These are phyloP conservation scores for Leptographium wingfieldii DNA, from an alignment of 2,329 filamentous ascomycete genomes.

Conservation along the genomic window DNA sequence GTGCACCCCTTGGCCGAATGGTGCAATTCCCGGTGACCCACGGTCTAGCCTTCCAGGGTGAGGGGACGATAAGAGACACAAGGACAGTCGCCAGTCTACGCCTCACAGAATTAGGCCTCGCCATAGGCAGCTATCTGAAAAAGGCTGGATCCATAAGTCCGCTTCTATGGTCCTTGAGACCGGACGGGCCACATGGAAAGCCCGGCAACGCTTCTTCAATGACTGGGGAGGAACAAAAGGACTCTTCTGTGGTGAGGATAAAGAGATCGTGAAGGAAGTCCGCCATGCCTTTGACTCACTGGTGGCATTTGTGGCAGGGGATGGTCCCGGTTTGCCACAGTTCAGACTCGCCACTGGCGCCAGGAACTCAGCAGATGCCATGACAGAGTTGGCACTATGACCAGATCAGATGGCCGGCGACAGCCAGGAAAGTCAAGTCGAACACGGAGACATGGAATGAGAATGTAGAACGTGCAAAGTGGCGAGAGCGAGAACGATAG, in stretches of 20 bases:
- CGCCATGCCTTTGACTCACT: too few relatives aligned
- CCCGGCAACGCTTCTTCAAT: background rate
- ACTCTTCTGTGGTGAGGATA: too few relatives aligned
- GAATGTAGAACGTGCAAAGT: background rate
- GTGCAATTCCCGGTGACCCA: background rate
- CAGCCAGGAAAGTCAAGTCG: background rate
- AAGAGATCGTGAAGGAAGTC: too few relatives aligned
- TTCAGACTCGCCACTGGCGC: background rate
- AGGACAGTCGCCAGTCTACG: background rate
- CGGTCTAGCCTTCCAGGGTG: background rate
- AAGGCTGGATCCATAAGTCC: background rate
- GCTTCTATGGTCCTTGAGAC: background rate
- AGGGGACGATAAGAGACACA: background rate
- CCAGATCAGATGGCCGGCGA: background rate
- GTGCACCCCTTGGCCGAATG: background rate
- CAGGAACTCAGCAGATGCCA: background rate
- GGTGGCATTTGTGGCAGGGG: too few relatives aligned
- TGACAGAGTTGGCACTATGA: background rate
- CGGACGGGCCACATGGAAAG: background rate
- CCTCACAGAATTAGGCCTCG: background rate
- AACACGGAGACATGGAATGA: background rate
- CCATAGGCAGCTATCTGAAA: background rate
- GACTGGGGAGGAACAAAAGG: background rate
- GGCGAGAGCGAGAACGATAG: background rate
- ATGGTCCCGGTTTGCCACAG: background rate